Conservation (phyloP, 441 rosid genomes). For the Biscutella auriculata region DNA sequence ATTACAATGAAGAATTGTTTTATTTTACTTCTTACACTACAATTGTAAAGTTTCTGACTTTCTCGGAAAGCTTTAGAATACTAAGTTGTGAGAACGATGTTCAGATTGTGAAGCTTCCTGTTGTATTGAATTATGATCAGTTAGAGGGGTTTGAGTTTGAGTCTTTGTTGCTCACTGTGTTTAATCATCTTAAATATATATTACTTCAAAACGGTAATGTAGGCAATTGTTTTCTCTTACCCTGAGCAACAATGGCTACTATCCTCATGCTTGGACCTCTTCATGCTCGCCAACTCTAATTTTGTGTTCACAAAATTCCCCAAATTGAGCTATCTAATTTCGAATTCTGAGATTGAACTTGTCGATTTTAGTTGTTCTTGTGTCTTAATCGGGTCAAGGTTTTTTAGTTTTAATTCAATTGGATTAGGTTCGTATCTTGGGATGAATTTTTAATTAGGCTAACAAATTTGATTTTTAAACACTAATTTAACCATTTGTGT, state of each 20-base stretch:
- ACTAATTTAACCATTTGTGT: no score
- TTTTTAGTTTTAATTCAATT: no score
- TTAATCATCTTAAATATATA: neutral
- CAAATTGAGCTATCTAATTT: no score
- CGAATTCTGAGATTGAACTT: no score
- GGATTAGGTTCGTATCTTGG: no score
- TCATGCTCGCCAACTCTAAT: conserved; percentile 84
- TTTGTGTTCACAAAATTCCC: no score
- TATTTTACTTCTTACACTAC: neutral
- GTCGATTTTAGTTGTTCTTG: no score
- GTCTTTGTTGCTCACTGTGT: neutral
- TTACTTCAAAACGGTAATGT: neutral
- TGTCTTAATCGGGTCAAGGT: no score
- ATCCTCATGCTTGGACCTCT: conserved; percentile 92
- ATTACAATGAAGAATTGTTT: neutral
- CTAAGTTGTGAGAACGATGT: neutral
- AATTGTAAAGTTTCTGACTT: neutral
- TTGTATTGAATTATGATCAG: neutral
- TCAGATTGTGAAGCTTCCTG: neutral
- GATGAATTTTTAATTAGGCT: no score
- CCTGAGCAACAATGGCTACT: conserved; percentile 87
- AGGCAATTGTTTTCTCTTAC: conserved; percentile 65
- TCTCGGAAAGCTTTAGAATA: no score
- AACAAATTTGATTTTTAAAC: no score
- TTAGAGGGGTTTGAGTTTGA: neutral